These are phyloP conservation scores for Pistacia vera DNA, from an alignment of 345 rosid genomes.

Conservation along the genomic window DNA sequence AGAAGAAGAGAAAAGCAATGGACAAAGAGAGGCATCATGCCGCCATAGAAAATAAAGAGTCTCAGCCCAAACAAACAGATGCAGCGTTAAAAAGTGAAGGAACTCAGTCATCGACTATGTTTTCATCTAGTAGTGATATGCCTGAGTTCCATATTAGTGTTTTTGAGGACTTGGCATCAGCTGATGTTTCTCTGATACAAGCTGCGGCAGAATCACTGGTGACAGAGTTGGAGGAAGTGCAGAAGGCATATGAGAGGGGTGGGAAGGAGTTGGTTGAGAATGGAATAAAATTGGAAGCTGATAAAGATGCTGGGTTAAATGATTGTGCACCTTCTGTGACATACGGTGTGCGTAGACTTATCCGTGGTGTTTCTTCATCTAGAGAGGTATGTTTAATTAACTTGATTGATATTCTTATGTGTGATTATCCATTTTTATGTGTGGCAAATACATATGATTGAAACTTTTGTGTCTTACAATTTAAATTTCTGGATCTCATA, in stretches of 20 bases:
- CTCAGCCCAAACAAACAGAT: constrained; percentile 25
- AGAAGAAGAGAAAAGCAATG: constrained; percentile 71
- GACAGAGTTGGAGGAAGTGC: constrained; percentile 66
- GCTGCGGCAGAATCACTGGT: constrained; percentile 68
- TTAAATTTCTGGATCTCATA: too few relatives aligned
- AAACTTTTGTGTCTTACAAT: too few relatives aligned
- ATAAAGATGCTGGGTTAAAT: constrained; percentile 85
- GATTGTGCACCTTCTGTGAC: constrained; percentile 82
- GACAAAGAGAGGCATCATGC: constrained; percentile 67
- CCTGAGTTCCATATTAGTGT: constrained; percentile 74
- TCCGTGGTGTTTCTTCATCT: constrained; percentile 93
- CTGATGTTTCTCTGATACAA: constrained; percentile 58
- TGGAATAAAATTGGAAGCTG: constrained; percentile 74
- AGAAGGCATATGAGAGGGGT: constrained; percentile 72
- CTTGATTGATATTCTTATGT: background rate
- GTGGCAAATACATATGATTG: background rate
- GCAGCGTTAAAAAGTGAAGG: constrained; percentile 29
- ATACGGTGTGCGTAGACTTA: constrained; percentile 84
- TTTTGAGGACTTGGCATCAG: constrained; percentile 73
- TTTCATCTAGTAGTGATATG: constrained; percentile 35
- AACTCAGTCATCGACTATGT: constrained; percentile 19
- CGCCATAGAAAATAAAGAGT: constrained; percentile 27
- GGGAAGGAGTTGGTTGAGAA: constrained; percentile 54
- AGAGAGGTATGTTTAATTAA: constrained; percentile 62
- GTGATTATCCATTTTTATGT: background rate